Conservation (phyloP, 176 grass and related monocot genomes). For the Avena insularis region DNA sequence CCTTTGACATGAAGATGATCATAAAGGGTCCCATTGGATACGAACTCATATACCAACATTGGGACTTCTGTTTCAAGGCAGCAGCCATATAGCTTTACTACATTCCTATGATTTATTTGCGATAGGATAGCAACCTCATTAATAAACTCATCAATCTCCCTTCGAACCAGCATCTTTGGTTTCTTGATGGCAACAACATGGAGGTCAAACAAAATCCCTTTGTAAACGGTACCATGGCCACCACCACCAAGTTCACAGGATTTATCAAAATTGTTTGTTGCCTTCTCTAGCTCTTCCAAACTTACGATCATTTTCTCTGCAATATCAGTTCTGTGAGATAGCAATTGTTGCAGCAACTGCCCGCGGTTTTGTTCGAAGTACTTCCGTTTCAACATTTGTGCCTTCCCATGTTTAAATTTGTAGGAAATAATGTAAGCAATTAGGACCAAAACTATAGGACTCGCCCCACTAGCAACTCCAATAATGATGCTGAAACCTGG, state of each 20-base stretch:
- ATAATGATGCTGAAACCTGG: neutral
- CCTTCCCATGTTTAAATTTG: neutral
- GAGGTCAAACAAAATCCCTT: neutral
- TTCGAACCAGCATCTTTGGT: no score
- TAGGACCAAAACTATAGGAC: neutral
- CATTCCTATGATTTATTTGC: neutral
- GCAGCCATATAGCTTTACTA: neutral
- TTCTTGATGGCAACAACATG: no score
- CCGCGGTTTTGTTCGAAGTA: neutral
- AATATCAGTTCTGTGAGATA: neutral
- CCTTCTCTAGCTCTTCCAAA: neutral
- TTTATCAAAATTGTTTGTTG: neutral
- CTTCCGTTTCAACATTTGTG: neutral
- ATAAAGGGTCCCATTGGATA: neutral
- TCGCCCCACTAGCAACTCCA: neutral
- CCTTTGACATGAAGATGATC: neutral
- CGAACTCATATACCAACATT: neutral
- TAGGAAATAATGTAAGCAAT: neutral
- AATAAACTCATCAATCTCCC: no score
- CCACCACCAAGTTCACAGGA: neutral
- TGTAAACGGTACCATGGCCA: neutral
- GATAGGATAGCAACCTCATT: neutral
- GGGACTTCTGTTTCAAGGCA: conserved; percentile 2
- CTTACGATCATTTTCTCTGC: neutral
- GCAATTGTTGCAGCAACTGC: neutral